phyloP scores from a whole-genome alignment of 257 asterid genomes.

The Thymus mandschuricus region DNA sequence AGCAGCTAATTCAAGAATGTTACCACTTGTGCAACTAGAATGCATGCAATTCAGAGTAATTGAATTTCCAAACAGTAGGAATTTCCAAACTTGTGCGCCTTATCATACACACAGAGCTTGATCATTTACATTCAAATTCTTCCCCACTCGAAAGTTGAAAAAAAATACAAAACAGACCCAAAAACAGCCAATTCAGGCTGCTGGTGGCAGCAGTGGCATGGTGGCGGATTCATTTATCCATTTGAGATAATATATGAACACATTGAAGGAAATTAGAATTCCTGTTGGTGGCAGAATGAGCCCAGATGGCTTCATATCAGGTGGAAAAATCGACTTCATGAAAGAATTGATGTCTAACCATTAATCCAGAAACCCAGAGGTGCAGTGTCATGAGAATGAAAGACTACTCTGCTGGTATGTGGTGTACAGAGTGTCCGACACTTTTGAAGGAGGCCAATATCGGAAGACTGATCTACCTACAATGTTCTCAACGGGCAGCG shows the following conservation, averaged over 20 bases:
- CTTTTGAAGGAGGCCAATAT: conserved; percentile 81
- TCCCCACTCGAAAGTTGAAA: conserved; percentile 21
- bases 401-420: conserved; percentile 38
- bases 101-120: conserved; percentile 6
- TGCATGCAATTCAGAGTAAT: background rate
- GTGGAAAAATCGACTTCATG: conserved; percentile 21
- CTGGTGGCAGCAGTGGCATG: conserved; percentile 19
- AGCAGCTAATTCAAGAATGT: background rate
- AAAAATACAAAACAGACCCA: conserved; percentile 17
- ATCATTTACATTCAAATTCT: conserved; percentile 24
- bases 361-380: conserved; percentile 5
- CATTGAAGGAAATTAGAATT: conserved; percentile 19
- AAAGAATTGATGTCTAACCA: conserved; percentile 23
- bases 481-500: conserved; percentile 62
- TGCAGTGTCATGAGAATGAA: conserved; percentile 47
- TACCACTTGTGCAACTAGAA: conserved; percentile 10
- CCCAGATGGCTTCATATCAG: conserved; percentile 25
- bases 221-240: conserved; percentile 6
- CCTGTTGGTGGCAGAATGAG: conserved; percentile 26
- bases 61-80: conserved; percentile 2
- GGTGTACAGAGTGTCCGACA: conserved; percentile 54
- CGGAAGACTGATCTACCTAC: conserved; percentile 75
- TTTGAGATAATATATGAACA: conserved; percentile 10
- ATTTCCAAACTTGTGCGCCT: background rate
- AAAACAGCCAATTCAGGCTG: conserved; percentile 26